phyloP scores from a whole-genome alignment of 495 filamentous ascomycete genomes.

The Penicillium maclennaniae region DNA sequence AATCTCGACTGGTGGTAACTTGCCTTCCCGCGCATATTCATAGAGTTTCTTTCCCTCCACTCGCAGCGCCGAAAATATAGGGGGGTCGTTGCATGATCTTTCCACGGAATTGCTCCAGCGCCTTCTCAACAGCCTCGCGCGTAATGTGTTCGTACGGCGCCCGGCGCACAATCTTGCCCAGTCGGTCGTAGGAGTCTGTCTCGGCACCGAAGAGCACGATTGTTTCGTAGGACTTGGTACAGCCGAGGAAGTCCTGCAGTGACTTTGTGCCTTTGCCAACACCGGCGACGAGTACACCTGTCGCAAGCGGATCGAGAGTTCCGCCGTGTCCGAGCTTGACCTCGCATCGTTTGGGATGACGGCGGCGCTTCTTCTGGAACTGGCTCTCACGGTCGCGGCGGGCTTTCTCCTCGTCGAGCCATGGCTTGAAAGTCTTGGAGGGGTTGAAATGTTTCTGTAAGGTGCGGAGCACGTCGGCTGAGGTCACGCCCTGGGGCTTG shows the following conservation, averaged over 20 bases:
- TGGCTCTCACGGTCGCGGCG: slow-evolving; percentile 49
- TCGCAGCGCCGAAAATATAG: slow-evolving; percentile 86
- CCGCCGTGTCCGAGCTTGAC: slow-evolving; percentile 97
- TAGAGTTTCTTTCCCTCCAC: slow-evolving; percentile 90
- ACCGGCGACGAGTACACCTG: slow-evolving; percentile 84
- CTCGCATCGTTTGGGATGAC: slow-evolving; percentile 48
- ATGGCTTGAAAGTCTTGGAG: slow-evolving; percentile 72
- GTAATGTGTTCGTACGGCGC: slow-evolving; percentile 76
- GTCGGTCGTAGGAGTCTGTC: slow-evolving; percentile 86
- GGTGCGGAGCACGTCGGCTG: slow-evolving; percentile 82
- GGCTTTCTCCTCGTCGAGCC: slow-evolving; percentile 57
- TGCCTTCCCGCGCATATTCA: slow-evolving; percentile 91
- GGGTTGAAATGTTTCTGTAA: slow-evolving; percentile 76
- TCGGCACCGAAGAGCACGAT: slow-evolving; percentile 85
- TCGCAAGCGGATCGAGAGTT: slow-evolving; percentile 91
- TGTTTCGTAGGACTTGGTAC: slow-evolving; percentile 90
- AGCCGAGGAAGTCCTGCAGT: slow-evolving; percentile 70
- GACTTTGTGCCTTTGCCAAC: slow-evolving; percentile 85
- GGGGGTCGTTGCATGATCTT: slow-evolving; percentile 85
- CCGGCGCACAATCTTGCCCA: slow-evolving; percentile 74
- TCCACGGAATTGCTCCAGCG: slow-evolving; percentile 71
- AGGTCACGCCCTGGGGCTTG: slow-evolving; percentile 81
- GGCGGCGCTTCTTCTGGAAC: slow-evolving; percentile 53
- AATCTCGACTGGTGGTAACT: slow-evolving; percentile 77
- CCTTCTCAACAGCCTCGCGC: slow-evolving; percentile 69